phyloP scores from a whole-genome alignment of 2,329 filamentous ascomycete genomes.

The Paramyrothecium roridum region DNA sequence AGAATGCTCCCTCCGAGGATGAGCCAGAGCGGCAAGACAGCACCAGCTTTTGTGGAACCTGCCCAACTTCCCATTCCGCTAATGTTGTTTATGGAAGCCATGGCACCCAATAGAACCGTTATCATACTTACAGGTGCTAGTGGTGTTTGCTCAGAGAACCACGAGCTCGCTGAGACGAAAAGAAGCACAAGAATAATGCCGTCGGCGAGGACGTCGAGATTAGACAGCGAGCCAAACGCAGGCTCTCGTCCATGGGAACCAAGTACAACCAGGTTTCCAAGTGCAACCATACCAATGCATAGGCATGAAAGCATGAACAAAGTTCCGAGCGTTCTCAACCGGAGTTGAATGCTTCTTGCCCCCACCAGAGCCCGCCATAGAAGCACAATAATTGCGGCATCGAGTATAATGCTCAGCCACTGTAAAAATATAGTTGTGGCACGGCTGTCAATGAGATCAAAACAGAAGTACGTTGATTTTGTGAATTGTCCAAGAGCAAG shows the following conservation, averaged over 20 bases:
- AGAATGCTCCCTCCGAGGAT: constrained; percentile 36
- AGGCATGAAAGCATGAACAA: constrained; percentile 39
- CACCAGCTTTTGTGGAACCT: constrained; percentile 31
- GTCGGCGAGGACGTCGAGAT: constrained; percentile 47
- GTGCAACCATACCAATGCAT: constrained; percentile 32
- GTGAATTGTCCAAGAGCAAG: constrained; percentile 32
- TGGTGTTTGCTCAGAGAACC: constrained; percentile 44
- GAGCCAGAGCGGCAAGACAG: constrained; percentile 34
- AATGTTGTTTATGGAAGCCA: constrained; percentile 31
- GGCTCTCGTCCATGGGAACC: constrained; percentile 9
- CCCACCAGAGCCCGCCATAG: constrained; percentile 50
- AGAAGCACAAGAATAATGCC: constrained; percentile 42
- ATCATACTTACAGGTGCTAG: constrained; percentile 38
- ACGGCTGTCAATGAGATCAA: constrained; percentile 35
- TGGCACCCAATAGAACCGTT: constrained; percentile 39
- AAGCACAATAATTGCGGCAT: constrained; percentile 43
- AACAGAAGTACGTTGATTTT: constrained; percentile 51
- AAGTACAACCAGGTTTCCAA: constrained; percentile 14
- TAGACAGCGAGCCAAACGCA: constrained; percentile 40
- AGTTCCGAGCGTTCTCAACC: constrained; percentile 41
- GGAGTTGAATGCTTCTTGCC: constrained; percentile 43
- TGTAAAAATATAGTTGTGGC: constrained; percentile 37
- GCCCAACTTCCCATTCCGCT: constrained; percentile 41
- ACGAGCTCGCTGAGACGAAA: constrained; percentile 39
- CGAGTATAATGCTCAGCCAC: constrained; percentile 39